Conservation (phyloP, 148 eudicot genomes). For the Rhododendron henanense region DNA sequence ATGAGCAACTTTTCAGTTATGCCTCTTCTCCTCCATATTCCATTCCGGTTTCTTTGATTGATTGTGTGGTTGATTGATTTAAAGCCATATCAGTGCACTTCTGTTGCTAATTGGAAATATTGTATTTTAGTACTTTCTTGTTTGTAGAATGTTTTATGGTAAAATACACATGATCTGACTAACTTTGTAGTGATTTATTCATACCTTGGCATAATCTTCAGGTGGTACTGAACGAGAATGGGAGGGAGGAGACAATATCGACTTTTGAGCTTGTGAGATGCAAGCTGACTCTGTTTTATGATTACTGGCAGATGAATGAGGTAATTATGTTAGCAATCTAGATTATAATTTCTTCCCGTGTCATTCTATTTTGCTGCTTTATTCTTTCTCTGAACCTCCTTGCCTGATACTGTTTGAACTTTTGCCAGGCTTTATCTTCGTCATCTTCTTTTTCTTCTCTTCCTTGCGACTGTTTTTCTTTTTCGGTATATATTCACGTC, state of each 20-base stretch:
- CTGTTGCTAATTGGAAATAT: neutral
- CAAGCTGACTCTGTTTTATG: slow-evolving; percentile 68
- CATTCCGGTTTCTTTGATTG: neutral
- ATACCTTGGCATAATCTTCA: slow-evolving; percentile 19
- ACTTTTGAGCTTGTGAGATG: slow-evolving; percentile 75
- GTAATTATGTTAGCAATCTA: slow-evolving; percentile 25
- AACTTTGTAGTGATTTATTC: neutral
- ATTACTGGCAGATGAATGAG: slow-evolving; percentile 91
- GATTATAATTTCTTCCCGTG: neutral
- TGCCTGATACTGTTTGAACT: neutral
- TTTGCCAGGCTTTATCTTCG: neutral
- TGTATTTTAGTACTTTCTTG: neutral
- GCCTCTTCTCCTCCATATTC: neutral
- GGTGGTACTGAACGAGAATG: slow-evolving; percentile 38
- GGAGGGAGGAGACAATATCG: slow-evolving; percentile 22
- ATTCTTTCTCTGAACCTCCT: neutral
- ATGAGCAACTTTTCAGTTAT: neutral
- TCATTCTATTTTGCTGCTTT: neutral
- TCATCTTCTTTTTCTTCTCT: neutral
- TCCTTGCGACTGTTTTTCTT: neutral
- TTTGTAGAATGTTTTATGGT: neutral
- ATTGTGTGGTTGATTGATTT: neutral
- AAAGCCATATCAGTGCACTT: neutral
- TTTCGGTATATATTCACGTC: neutral
- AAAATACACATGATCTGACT: neutral